Conservation (phyloP, 768 basidiomycete genomes). For the Amanita brunnescens region DNA sequence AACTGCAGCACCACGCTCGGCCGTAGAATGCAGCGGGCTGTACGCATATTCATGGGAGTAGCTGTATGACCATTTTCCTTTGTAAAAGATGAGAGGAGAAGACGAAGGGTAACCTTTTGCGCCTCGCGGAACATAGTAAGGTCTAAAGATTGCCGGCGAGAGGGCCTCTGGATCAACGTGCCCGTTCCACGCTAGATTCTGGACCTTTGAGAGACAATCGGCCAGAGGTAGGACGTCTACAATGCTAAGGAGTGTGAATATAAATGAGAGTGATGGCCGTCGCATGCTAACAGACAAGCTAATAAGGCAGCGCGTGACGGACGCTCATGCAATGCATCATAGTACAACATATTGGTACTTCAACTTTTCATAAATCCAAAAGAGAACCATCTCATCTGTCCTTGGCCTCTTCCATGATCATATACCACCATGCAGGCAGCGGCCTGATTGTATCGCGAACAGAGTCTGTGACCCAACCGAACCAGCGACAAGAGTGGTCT, state of each 20-base stretch:
- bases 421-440: background rate
- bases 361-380: too few species aligned
- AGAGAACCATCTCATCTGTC: too few species aligned
- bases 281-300: background rate
- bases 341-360: too few species aligned
- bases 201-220: constrained; percentile 12
- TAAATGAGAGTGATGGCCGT: background rate
- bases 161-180: constrained; percentile 42
- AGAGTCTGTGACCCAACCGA: background rate
- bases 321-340: too few species aligned
- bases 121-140: constrained; percentile 69
- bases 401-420: too few species aligned
- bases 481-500: background rate
- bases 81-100: constrained; percentile 58
- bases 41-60: constrained; percentile 44
- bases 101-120: constrained; percentile 63
- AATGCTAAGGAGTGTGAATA: constrained; percentile 5
- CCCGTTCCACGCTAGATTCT: constrained; percentile 64
- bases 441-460: background rate
- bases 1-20: constrained; percentile 37
- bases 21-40: constrained; percentile 43
- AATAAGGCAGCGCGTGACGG: too few species aligned
- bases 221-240: constrained; percentile 8
- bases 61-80: constrained; percentile 48
- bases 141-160: constrained; percentile 40